A percentile compares a stretch with the other conserved stretches of the same genome.
These are phyloP conservation scores for Chaetoscypha palmicola DNA, from an alignment of 2,329 filamentous ascomycete species.

Conservation along the genomic window DNA sequence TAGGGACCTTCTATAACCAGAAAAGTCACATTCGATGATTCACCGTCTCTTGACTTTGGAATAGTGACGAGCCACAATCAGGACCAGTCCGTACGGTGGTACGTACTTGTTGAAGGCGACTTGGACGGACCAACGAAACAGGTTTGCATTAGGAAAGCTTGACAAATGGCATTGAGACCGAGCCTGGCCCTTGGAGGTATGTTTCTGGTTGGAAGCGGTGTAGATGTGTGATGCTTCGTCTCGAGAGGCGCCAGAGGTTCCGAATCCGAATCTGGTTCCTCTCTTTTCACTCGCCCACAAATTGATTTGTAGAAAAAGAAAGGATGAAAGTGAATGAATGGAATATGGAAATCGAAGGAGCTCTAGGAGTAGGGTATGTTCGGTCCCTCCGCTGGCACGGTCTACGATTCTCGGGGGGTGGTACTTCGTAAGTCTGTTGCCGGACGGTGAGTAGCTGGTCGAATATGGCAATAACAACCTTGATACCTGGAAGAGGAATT, in stretches of 20 bases:
- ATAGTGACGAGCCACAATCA: neutral
- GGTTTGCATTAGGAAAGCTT: neutral
- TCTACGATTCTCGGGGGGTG: neutral
- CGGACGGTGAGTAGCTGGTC: no score
- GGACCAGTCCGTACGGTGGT: neutral
- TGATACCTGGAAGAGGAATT: neutral
- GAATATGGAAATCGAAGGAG: no score
- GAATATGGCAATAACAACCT: no score
- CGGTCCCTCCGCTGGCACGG: neutral
- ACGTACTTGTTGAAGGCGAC: neutral
- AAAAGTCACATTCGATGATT: constrained; percentile 16
- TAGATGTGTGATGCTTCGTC: neutral
- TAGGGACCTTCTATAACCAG: constrained; percentile 9
- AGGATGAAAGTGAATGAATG: no score
- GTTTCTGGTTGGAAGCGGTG: neutral
- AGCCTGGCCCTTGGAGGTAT: neutral
- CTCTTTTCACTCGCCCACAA: no score
- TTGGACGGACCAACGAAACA: neutral
- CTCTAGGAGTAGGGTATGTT: no score
- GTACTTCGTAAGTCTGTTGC: no score
- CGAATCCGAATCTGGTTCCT: no score
- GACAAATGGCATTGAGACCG: neutral
- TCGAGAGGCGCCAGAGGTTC: neutral
- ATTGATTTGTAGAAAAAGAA: no score
- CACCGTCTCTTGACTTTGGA: neutral